Evolutionary conservation across 2,329 filamentous ascomycete species (phyloP).

Genomic region (Phaeomoniella chlamydospora): DNA sequence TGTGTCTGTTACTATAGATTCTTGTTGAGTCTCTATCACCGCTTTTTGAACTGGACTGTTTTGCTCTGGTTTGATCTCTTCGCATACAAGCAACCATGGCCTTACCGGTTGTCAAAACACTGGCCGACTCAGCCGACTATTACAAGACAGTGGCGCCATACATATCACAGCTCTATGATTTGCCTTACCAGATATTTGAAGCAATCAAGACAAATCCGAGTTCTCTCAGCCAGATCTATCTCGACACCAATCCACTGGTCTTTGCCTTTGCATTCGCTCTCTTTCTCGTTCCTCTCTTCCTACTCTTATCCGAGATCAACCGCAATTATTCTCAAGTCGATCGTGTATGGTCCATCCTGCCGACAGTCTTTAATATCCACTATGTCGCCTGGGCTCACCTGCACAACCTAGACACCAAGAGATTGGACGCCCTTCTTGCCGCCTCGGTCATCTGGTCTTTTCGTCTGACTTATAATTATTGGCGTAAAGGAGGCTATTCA

Average conservation of each 20-base stretch:
- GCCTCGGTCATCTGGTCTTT: conserved; percentile 70
- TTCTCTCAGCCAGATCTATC: conserved; percentile 57
- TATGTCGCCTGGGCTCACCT: conserved; percentile 71
- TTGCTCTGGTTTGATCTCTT: too few species aligned
- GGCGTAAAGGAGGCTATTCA: conserved; percentile 81
- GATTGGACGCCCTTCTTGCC: conserved; percentile 57
- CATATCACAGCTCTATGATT: conserved; percentile 51
- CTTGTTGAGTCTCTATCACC: too few species aligned
- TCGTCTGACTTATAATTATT: conserved; percentile 91
- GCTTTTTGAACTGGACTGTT: too few species aligned
- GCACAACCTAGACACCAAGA: conserved; percentile 52
- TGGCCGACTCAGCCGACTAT: conserved; percentile 66
- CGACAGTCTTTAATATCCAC: conserved; percentile 74
- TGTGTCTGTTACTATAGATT: too few species aligned
- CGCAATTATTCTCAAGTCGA: conserved; percentile 96
- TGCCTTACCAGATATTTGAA: conserved; percentile 51
- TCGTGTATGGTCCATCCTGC: conserved; percentile 78
- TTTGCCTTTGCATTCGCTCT: conserved; percentile 59
- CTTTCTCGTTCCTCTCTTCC: conserved; percentile 54
- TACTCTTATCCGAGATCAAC: conserved; percentile 71
- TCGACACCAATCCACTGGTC: conserved; percentile 74
- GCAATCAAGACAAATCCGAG: conserved; percentile 44
- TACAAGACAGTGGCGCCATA: conserved; percentile 61
- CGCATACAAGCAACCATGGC: too few species aligned
- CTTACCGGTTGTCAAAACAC: conserved; percentile 54